Base-by-base conservation (phyloP, 768 basidiomycete genomes). In the Paxillus ammoniavirescens region DNA sequence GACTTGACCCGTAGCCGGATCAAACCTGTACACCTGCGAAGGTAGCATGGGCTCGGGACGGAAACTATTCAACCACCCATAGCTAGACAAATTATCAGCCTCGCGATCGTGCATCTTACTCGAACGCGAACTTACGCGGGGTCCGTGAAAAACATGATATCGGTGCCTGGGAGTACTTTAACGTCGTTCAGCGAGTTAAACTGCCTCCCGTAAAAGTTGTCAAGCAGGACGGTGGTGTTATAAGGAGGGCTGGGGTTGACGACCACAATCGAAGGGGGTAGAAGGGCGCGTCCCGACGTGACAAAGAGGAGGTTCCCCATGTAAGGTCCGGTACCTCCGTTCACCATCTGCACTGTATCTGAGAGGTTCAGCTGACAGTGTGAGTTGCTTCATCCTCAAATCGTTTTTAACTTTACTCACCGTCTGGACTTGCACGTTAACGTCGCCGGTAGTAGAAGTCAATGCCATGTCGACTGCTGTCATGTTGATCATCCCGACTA, bases 101-200 rank as follows among this genome's bases (percentile, higher is more conserved):
- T 26, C 6, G 3, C 6, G 26, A 28, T 13, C 17, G 1, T 8
- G 8, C 18, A n/a, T 9, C 12, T 18, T 21, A 12, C 3, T 28
- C 18, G 14, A 42, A 4, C 0, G 43, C 37, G n/a, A 30, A 76
- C 82, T 42, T 72, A 90, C 81, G 75, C 73, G 14, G 76, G 75
- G 61, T 93, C 89, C 0, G 89, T 91, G 70, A 92, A 90, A 71
- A 87, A 90, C 2, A 91, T 59, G 37, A 80, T 80, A 36, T 83
- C 82, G 56, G 78, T 86, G 5, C 69, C 67, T 2, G 86, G 87
- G 49, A 89, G 83, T 3, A 90, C 73, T 60, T 88, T 90, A 53
- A 87, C 75, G 58, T 93, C 90, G 65, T 91, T 89, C 47, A 92
- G 66, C 2, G 89, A 89, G 69, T 88, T 91, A 72, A 91, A 93